Evolutionary conservation across 148 eudicot genomes (phyloP), one percentile per base, ranked within the genome.

Genomic region (Suaeda aralocaspica): DNA sequence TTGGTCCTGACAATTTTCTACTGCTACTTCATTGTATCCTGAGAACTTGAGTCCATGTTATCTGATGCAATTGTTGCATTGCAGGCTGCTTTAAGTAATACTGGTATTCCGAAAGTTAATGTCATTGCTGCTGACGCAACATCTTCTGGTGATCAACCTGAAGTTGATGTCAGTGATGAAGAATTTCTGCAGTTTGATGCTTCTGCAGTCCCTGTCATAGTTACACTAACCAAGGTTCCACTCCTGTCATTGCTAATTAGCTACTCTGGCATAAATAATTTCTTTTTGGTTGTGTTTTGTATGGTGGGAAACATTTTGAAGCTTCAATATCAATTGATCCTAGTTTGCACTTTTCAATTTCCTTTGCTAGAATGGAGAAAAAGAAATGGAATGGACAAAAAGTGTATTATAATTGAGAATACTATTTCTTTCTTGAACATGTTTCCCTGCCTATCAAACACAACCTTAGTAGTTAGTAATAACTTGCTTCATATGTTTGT

Each of bases 61-160:
- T 26, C 45, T 36, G 51, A 28, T 56, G n/a, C 21, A 29, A 14
- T 56, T 45, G 21, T 53, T 55, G 0, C n/a, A 15, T 41, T 57
- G 24, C 70, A 91, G 99, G 97, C 97, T 74, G 97, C 99, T 66
- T 72, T 91, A 73, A 87, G 93, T 79, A 86, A 89, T 73, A 88
- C 97, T 3, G 92, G 88, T 25, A 82, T 91, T 73, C 96, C 96
- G 76, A 87, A 82, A 85, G 93, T 86, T 68, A 69, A 82, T 71
- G 84, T 94, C 64, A 83, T 89, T 69, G 79, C 88, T 28, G 83
- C 72, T 55, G 84, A 86, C 39, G 65, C 79, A 1, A 64, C 53
- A 63, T 62, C 92, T 24, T 75, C 90, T 28, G 84, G 85, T 68
- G 92, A 86, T 75, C 85, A 86, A 71, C 96, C 96, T 48, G 97